These are phyloP conservation scores for Ampelomyces quisqualis DNA, from an alignment of 2,329 filamentous ascomycete genomes.

Conservation along the genomic window DNA sequence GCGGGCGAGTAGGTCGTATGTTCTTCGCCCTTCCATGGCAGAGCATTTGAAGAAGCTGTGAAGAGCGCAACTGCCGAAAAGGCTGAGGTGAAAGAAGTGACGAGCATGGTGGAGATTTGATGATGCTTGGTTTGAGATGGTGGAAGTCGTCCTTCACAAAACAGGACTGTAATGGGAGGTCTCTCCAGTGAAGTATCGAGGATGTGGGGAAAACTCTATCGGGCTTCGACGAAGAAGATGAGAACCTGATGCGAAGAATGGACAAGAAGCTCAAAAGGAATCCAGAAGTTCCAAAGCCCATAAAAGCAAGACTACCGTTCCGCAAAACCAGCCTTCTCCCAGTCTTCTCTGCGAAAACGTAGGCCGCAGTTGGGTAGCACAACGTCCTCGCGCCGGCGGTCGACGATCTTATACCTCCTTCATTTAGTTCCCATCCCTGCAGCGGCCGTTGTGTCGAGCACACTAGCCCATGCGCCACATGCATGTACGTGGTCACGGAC, in stretches of 20 bases:
- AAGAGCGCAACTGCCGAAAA: slow-evolving; percentile 22
- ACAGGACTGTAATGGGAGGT: too few relatives aligned
- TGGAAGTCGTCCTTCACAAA: too few relatives aligned
- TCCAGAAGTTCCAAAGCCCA: too few relatives aligned
- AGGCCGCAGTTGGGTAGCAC: slow-evolving; percentile 20
- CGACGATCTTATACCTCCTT: slow-evolving; percentile 34
- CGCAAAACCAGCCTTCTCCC: background rate
- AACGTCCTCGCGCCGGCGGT: slow-evolving; percentile 19
- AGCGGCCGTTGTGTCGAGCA: slow-evolving; percentile 33
- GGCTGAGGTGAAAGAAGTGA: slow-evolving; percentile 27
- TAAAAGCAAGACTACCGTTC: too few relatives aligned
- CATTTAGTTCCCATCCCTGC: slow-evolving; percentile 20
- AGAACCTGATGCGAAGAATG: too few relatives aligned
- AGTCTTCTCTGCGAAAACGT: slow-evolving; percentile 6
- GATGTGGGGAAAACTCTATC: too few relatives aligned
- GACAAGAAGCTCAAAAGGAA: background rate
- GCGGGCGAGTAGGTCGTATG: slow-evolving; percentile 15
- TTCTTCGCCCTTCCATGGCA: slow-evolving; percentile 14
- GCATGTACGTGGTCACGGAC: slow-evolving; percentile 31
- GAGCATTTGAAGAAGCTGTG: slow-evolving; percentile 18
- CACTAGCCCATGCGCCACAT: slow-evolving; percentile 30
- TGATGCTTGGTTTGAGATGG: background rate
- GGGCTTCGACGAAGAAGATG: background rate
- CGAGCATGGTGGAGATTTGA: slow-evolving; percentile 30
- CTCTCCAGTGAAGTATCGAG: too few relatives aligned